Conservation (phyloP, 345 rosid species). For the Rhodamnia rubescens region DNA sequence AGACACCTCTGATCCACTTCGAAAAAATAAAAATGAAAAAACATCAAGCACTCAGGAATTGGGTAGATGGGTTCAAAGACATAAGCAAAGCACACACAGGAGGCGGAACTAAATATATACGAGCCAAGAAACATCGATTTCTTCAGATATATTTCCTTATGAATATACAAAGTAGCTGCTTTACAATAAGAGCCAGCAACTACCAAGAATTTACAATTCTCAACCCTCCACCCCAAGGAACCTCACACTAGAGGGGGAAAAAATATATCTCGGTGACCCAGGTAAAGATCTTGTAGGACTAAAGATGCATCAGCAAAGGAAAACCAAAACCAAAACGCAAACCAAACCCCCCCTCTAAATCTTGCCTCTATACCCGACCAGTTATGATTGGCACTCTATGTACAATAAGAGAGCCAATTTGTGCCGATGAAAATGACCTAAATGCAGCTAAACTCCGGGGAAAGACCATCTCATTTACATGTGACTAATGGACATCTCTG, state of each 20-base stretch:
- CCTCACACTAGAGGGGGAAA: neutral
- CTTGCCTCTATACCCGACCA: neutral
- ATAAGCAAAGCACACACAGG: neutral
- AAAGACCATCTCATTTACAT: constrained; percentile 17
- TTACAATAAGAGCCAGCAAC: constrained; percentile 18
- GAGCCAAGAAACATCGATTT: neutral
- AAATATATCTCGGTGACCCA: neutral
- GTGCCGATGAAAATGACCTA: neutral
- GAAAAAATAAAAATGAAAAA: neutral
- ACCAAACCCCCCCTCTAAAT: neutral
- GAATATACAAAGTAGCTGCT: constrained; percentile 13
- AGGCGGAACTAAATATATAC: neutral
- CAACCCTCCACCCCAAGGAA: neutral
- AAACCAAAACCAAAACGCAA: neutral
- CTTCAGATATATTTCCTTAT: neutral
- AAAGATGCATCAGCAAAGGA: neutral
- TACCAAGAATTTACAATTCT: constrained; percentile 53
- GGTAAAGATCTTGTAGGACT: neutral
- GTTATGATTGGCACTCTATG: neutral
- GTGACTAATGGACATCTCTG: neutral
- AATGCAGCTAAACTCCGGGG: constrained; percentile 11
- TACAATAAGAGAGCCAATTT: neutral
- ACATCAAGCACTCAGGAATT: neutral
- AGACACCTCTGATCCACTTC: neutral
- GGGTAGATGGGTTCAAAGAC: neutral